These are phyloP conservation scores for Epichloe hybrida DNA, from an alignment of 2,329 filamentous ascomycete species.

Conservation along the genomic window DNA sequence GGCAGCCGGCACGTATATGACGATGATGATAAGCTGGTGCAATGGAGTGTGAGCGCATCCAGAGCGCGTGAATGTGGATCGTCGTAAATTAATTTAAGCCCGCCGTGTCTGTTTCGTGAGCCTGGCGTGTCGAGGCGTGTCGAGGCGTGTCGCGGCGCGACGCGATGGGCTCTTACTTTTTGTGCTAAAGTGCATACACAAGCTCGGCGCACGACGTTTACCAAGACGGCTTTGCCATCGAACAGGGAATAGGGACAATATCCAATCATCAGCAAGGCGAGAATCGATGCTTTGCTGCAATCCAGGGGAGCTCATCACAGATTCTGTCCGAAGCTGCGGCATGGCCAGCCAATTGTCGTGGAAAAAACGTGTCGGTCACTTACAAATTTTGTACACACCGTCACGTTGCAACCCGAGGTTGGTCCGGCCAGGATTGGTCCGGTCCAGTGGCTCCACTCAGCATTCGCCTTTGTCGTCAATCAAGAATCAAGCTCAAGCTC, in stretches of 20 bases:
- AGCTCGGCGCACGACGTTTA: too few relatives aligned
- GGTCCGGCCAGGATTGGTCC: not conserved
- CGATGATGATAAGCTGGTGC: conserved; percentile 1
- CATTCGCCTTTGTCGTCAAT: too few relatives aligned
- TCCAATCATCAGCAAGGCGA: not conserved
- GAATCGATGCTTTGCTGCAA: not conserved
- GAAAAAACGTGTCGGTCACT: not conserved
- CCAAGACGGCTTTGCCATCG: too few relatives aligned
- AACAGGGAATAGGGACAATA: not conserved
- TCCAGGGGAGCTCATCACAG: too few relatives aligned
- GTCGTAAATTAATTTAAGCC: conserved; percentile 19
- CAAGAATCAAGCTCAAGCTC: too few relatives aligned
- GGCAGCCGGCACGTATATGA: not conserved
- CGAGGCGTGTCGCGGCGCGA: conserved; percentile 14
- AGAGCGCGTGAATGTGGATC: conserved; percentile 10
- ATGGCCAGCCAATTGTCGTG: not conserved
- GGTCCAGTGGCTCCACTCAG: too few relatives aligned
- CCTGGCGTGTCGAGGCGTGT: conserved; percentile 19
- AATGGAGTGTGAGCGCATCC: not conserved
- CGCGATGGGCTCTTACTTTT: conserved; percentile 1
- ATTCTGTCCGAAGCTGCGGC: not conserved
- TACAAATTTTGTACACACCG: not conserved
- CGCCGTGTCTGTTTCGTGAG: conserved; percentile 33
- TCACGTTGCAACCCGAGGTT: conserved; percentile 1
- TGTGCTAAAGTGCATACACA: not conserved